phyloP scores from a whole-genome alignment of 331 rosid genomes.

The Saraca asoca region DNA sequence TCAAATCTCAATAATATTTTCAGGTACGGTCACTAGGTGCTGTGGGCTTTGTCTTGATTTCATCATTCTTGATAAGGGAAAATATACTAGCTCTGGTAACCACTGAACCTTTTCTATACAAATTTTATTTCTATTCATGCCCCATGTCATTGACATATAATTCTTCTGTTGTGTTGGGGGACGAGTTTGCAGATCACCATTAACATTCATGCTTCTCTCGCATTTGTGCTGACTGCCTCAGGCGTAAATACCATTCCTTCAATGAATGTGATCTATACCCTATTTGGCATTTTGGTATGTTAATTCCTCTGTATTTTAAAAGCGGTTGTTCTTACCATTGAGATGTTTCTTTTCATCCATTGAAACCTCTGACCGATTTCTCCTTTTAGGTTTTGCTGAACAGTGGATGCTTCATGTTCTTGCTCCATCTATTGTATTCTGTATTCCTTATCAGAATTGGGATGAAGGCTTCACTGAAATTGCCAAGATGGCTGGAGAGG shows the following conservation, averaged over 20 bases:
- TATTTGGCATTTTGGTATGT: slow-evolving; percentile 76
- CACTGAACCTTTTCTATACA: slow-evolving; percentile 4
- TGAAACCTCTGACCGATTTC: slow-evolving; percentile 23
- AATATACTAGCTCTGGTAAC: slow-evolving; percentile 89
- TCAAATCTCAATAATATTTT: slow-evolving; percentile 15
- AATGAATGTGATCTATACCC: slow-evolving; percentile 64
- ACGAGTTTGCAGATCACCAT: slow-evolving; percentile 77
- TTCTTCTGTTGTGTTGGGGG: slow-evolving; percentile 5
- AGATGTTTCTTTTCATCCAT: slow-evolving; percentile 8
- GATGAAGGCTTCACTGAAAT: slow-evolving; percentile 73
- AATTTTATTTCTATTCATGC: slow-evolving; percentile 12
- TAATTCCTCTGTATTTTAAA: background rate
- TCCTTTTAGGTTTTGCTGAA: slow-evolving; percentile 70
- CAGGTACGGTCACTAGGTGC: slow-evolving; percentile 89
- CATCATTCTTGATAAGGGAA: slow-evolving; percentile 91
- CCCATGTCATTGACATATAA: slow-evolving; percentile 1
- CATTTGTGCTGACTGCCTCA: slow-evolving; percentile 75
- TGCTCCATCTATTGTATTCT: slow-evolving; percentile 84
- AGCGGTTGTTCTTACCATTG: background rate
- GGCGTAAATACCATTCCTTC: slow-evolving; percentile 76
- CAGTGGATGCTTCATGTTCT: slow-evolving; percentile 70
- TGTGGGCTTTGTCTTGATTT: slow-evolving; percentile 76
- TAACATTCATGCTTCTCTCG: slow-evolving; percentile 91
- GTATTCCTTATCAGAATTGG: slow-evolving; percentile 86
- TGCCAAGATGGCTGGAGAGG: slow-evolving; percentile 93